A percentile compares a stretch with the other conserved stretches of the same genome.
These are phyloP conservation scores for Elaeis guineensis DNA, from an alignment of 176 grass and related monocot species.

Conservation along the genomic window DNA sequence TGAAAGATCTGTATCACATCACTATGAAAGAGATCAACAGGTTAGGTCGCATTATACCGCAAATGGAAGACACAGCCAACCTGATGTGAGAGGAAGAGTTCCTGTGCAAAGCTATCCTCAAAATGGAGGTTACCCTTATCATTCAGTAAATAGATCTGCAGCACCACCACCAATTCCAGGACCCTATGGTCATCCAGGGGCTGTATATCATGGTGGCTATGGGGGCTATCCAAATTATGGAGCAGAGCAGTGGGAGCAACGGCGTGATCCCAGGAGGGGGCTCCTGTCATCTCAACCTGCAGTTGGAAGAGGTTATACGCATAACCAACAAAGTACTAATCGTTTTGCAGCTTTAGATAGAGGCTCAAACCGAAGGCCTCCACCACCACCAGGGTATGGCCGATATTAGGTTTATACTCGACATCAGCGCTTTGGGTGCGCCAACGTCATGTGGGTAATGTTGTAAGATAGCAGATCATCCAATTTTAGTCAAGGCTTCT, in stretches of 20 bases:
- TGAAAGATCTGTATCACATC: slow-evolving; percentile 24
- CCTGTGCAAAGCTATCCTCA: slow-evolving; percentile 39
- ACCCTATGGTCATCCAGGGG: slow-evolving; percentile 27
- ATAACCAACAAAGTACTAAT: slow-evolving; percentile 39
- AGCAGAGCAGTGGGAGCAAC: slow-evolving; percentile 46
- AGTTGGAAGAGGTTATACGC: not conserved
- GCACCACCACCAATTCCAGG: slow-evolving; percentile 30
- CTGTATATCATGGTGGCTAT: slow-evolving; percentile 25
- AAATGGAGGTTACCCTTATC: slow-evolving; percentile 19
- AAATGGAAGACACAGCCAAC: slow-evolving; percentile 29
- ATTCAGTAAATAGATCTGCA: slow-evolving; percentile 20
- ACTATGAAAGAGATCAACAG: slow-evolving; percentile 29
- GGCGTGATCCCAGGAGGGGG: slow-evolving; percentile 19
- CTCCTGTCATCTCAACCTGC: slow-evolving; percentile 31
- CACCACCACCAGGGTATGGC: slow-evolving; percentile 36
- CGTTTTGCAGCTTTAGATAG: slow-evolving; percentile 46
- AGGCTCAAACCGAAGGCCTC: slow-evolving; percentile 39
- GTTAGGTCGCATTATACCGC: slow-evolving; percentile 22
- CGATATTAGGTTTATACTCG: slow-evolving; percentile 23
- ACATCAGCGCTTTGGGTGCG: no score
- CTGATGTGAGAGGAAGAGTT: slow-evolving; percentile 24
- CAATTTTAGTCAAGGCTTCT: no score
- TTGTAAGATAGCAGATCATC: no score
- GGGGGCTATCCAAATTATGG: slow-evolving; percentile 34
- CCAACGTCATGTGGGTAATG: no score